Percentiles rank a stretch among this genome's conserved stretches.
These are phyloP conservation scores for Leccinellum albellum DNA, from an alignment of 768 basidiomycete species.

Conservation along the genomic window DNA sequence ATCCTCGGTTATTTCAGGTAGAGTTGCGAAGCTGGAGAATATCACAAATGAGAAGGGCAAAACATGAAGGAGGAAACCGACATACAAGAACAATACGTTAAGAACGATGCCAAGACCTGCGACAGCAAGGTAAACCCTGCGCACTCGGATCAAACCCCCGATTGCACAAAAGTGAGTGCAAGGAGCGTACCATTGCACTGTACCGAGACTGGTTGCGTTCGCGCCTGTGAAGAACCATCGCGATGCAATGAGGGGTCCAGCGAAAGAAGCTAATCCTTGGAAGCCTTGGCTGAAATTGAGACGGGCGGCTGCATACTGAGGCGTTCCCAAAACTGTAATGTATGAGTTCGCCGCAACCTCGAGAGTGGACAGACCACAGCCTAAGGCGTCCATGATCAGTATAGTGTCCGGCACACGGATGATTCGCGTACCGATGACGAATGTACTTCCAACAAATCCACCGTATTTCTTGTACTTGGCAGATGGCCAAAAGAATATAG, in stretches of 20 bases:
- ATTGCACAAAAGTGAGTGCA: neutral
- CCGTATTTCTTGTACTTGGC: constrained; percentile 64
- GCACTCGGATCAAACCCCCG: neutral
- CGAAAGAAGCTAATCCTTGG: constrained; percentile 71
- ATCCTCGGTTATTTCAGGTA: constrained; percentile 71
- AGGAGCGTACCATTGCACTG: constrained; percentile 55
- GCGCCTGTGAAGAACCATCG: constrained; percentile 69
- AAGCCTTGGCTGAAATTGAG: constrained; percentile 80
- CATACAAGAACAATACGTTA: constrained; percentile 63
- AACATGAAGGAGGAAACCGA: constrained; percentile 1
- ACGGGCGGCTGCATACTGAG: constrained; percentile 68
- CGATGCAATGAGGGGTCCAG: constrained; percentile 71
- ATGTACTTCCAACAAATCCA: constrained; percentile 73
- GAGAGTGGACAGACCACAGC: constrained; percentile 62
- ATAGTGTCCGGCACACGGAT: neutral
- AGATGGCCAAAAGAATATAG: constrained; percentile 78
- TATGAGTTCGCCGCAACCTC: constrained; percentile 82
- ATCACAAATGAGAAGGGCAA: neutral
- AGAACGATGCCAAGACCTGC: constrained; percentile 59
- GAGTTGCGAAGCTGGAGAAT: constrained; percentile 51
- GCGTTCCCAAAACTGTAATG: constrained; percentile 63
- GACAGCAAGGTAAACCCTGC: constrained; percentile 63
- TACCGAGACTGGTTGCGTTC: constrained; percentile 58
- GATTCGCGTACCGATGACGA: constrained; percentile 50
- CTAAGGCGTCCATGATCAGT: constrained; percentile 21